Evolutionary conservation across 2,329 filamentous ascomycete genomes (phyloP).

Genomic region (Botryotinia calthae): DNA sequence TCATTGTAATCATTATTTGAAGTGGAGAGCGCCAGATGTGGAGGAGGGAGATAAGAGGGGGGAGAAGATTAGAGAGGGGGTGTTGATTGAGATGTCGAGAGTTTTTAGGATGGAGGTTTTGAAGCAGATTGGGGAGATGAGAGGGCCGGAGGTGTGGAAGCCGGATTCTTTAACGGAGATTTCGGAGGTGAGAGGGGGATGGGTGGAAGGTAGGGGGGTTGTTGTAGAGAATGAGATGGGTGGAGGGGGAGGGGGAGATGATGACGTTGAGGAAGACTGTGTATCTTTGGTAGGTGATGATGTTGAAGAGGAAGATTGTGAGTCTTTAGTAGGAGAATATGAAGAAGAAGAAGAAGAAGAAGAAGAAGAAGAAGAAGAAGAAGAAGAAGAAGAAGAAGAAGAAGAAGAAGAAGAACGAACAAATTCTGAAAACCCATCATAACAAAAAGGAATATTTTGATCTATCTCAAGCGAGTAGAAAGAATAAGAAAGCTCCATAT

Average conservation of each 20-base stretch:
- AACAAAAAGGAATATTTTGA: not conserved
- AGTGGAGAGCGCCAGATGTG: conserved; percentile 42
- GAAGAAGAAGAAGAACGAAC: no score
- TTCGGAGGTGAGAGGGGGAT: not conserved
- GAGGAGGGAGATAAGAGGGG: not conserved
- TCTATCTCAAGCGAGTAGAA: not conserved
- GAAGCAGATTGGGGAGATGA: conserved; percentile 14
- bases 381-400: no score
- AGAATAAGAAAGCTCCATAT: not conserved
- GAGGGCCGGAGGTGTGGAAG: not conserved
- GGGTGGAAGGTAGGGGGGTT: not conserved
- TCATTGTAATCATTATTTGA: conserved; percentile 26
- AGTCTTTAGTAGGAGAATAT: not conserved
- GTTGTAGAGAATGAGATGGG: not conserved
- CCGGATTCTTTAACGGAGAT: conserved; percentile 24
- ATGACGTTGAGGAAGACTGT: not conserved
- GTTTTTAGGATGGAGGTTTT: conserved; percentile 7
- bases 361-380: no score
- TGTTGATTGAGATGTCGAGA: conserved; percentile 9
- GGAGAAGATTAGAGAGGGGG: conserved; percentile 1
- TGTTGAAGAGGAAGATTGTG: not conserved
- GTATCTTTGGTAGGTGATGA: not conserved
- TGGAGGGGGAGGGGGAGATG: not conserved
- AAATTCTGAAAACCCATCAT: no score
- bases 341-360: not conserved